phyloP scores from a whole-genome alignment of 495 filamentous ascomycete genomes.

The Talaromyces proteolyticus region DNA sequence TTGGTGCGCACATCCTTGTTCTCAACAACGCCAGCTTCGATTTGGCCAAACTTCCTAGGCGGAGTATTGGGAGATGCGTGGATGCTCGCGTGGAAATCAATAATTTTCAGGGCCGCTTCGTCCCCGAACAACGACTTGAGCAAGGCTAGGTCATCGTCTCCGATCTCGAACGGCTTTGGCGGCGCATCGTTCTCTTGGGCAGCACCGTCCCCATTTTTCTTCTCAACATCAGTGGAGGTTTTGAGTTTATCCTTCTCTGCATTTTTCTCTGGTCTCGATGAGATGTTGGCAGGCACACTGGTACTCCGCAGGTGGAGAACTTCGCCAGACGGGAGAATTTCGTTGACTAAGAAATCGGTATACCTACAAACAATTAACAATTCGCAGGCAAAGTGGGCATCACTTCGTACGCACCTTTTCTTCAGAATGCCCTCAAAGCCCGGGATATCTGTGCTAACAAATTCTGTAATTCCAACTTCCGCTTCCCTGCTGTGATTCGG shows the following conservation, averaged over 20 bases:
- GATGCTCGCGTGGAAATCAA: constrained; percentile 39
- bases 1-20: constrained; percentile 57
- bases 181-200: constrained; percentile 4
- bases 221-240: background rate
- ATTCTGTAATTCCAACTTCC: constrained; percentile 51
- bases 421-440: constrained; percentile 54
- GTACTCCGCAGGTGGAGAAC: constrained; percentile 68
- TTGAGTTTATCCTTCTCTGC: constrained; percentile 7
- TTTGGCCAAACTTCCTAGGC: constrained; percentile 33
- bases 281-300: constrained; percentile 16
- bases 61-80: constrained; percentile 31
- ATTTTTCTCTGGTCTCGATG: constrained; percentile 1
- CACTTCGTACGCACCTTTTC: constrained; percentile 39
- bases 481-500: constrained; percentile 32
- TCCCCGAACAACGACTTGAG: constrained; percentile 40
- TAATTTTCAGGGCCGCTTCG: constrained; percentile 29
- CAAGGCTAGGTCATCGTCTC: constrained; percentile 37
- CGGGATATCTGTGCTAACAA: constrained; percentile 39
- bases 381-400: constrained; percentile 8
- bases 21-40: constrained; percentile 35
- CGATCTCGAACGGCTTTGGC: constrained; percentile 24
- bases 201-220: constrained; percentile 7
- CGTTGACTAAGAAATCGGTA: constrained; percentile 93
- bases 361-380: constrained; percentile 59
- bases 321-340: constrained; percentile 72